Conservation (phyloP, 78 protist genomes). For the Dictyostelium citrinum region DNA sequence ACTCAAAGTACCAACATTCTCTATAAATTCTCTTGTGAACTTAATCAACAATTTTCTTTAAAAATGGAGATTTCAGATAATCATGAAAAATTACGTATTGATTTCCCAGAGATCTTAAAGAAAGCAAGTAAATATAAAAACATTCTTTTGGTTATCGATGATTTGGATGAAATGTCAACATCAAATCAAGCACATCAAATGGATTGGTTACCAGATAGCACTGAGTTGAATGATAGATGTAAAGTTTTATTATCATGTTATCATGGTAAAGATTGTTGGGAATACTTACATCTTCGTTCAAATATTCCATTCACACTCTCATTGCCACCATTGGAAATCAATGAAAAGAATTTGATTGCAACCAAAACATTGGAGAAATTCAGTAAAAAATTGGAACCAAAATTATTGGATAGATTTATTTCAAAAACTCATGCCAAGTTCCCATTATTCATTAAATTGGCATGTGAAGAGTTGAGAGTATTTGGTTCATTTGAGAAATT, state of each 20-base stretch:
- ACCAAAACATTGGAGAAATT: constrained; percentile 14
- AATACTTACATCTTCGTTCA: constrained; percentile 40
- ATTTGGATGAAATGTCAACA: constrained; percentile 25
- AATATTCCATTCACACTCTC: constrained; percentile 47
- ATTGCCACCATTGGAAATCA: constrained; percentile 26
- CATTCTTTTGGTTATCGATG: constrained; percentile 34
- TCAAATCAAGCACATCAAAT: constrained; percentile 56
- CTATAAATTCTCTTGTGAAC: not conserved
- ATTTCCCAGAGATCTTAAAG: constrained; percentile 22
- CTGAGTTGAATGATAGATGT: not conserved
- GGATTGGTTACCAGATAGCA: constrained; percentile 70
- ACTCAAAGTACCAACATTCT: constrained; percentile 32
- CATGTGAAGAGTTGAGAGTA: constrained; percentile 51
- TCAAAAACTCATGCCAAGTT: constrained; percentile 45
- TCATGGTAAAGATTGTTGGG: constrained; percentile 68
- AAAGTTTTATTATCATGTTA: constrained; percentile 19
- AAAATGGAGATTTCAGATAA: not conserved
- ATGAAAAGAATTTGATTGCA: constrained; percentile 9
- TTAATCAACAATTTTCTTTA: not conserved
- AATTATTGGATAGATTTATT: constrained; percentile 29
- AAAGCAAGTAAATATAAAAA: not conserved
- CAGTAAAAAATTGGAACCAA: constrained; percentile 23
- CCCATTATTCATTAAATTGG: constrained; percentile 59
- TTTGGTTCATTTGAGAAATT: constrained; percentile 64
- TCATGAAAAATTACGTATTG: constrained; percentile 32